Conservation (phyloP, 2,329 filamentous ascomycete species). For the Cladosporium sp. region DNA sequence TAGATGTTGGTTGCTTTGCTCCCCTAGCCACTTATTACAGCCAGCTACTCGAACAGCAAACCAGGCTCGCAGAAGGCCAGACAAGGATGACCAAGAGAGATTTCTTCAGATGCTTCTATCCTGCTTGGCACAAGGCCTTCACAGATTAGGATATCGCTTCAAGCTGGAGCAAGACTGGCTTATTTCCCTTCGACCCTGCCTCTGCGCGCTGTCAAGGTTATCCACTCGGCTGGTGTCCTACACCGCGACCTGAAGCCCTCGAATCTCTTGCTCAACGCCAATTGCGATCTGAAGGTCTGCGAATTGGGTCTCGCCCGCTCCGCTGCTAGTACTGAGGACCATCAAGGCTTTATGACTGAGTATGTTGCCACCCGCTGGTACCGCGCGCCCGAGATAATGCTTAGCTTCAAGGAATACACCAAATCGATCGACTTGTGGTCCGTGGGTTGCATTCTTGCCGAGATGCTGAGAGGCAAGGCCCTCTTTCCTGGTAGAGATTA, state of each 20-base stretch:
- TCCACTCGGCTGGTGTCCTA: slow-evolving; percentile 78
- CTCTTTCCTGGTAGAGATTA: slow-evolving; percentile 98
- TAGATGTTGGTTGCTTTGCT: too few species aligned
- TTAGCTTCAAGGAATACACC: slow-evolving; percentile 97
- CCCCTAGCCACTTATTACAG: too few species aligned
- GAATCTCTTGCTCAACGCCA: slow-evolving; percentile 91
- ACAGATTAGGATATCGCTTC: too few species aligned
- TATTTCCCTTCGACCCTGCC: too few species aligned
- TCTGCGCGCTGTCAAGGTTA: too few species aligned
- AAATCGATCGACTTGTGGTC: slow-evolving; percentile 99
- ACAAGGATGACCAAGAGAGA: too few species aligned
- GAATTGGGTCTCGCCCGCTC: slow-evolving; percentile 93
- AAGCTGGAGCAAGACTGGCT: too few species aligned
- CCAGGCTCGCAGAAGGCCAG: too few species aligned
- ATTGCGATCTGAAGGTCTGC: slow-evolving; percentile 97
- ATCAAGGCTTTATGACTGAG: slow-evolving; percentile 97
- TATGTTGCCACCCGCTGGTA: slow-evolving; percentile 98
- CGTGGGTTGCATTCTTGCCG: slow-evolving; percentile 90
- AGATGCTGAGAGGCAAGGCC: slow-evolving; percentile 85
- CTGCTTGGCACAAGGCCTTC: too few species aligned
- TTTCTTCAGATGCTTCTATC: too few species aligned
- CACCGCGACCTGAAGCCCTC: slow-evolving; percentile 93
- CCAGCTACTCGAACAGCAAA: too few species aligned
- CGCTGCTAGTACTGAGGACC: slow-evolving; percentile 49
- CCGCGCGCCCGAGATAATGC: slow-evolving; percentile 96